A percentile compares a stretch with the other conserved stretches of the same genome.
Evolutionary conservation across 2,329 filamentous ascomycete species (phyloP).

Genomic region (Colletotrichum camelliae): DNA sequence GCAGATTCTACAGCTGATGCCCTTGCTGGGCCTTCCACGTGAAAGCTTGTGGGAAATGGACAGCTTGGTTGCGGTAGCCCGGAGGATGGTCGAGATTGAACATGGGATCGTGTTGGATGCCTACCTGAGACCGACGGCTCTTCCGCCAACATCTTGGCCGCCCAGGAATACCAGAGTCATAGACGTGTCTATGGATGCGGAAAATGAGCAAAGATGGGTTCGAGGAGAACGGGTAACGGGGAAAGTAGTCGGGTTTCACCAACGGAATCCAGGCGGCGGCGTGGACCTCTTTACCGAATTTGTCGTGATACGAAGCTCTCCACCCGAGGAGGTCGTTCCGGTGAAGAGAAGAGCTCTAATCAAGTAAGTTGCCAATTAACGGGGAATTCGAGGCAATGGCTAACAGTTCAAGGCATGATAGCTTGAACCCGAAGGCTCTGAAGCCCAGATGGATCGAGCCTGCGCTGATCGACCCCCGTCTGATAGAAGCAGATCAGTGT

Average conservation of each 20-base stretch:
- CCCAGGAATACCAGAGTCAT: background rate
- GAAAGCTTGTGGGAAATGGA: slow-evolving; percentile 14
- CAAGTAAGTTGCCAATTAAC: accelerated
- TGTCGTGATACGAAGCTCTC: background rate
- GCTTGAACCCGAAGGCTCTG: background rate
- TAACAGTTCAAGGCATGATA: background rate
- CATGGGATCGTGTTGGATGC: slow-evolving; percentile 8
- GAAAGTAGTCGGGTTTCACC: background rate
- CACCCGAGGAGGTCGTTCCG: background rate
- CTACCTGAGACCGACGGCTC: background rate
- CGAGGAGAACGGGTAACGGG: background rate
- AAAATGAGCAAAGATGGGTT: background rate
- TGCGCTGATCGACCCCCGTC: background rate
- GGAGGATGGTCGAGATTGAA: slow-evolving; percentile 14
- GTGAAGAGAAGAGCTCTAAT: background rate
- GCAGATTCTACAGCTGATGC: slow-evolving; percentile 1
- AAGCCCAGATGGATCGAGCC: background rate
- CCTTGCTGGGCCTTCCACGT: background rate
- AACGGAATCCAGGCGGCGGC: background rate
- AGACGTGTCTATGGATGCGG: background rate
- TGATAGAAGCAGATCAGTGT: background rate
- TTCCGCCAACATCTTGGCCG: background rate
- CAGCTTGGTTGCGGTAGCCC: slow-evolving; percentile 1
- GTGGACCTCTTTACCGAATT: background rate
- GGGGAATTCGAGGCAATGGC: background rate